Evolutionary conservation across 352 stramenopile species (phyloP).

Genomic region (Globisporangium cederbergense): DNA sequence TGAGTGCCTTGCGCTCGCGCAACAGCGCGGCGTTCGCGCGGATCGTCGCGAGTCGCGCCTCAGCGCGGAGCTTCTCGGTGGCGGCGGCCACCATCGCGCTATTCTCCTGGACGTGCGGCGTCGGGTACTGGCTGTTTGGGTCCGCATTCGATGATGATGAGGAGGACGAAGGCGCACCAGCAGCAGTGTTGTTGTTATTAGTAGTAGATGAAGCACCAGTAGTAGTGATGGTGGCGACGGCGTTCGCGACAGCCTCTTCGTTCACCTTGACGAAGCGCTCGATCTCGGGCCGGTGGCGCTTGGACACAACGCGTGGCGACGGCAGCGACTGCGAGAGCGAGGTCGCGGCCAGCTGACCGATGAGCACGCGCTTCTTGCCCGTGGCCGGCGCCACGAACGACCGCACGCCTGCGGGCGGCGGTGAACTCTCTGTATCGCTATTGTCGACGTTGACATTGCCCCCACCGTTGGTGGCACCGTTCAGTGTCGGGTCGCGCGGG

Average conservation of each 20-base stretch:
- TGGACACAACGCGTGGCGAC: conserved; percentile 4
- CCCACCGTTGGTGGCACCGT: neutral
- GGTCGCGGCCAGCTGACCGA: neutral
- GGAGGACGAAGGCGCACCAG: neutral
- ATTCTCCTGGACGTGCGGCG: conserved; percentile 11
- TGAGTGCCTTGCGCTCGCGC: conserved; percentile 19
- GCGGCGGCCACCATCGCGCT: conserved; percentile 16
- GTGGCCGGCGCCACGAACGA: neutral
- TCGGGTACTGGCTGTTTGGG: neutral
- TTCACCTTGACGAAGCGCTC: conserved; percentile 13
- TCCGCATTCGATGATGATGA: neutral
- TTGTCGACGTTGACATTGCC: neutral
- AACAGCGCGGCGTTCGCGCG: conserved; percentile 17
- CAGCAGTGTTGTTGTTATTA: neutral
- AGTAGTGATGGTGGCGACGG: neutral
- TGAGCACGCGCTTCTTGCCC: conserved; percentile 18
- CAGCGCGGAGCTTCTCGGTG: conserved; percentile 16
- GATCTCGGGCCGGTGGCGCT: conserved; percentile 18
- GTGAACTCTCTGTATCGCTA: neutral
- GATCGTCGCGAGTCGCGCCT: conserved; percentile 19
- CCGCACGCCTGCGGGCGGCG: conserved; percentile 14
- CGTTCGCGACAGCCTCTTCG: conserved; percentile 6
- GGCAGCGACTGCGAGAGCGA: conserved; percentile 6
- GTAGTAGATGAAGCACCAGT: neutral
- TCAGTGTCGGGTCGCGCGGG: neutral